Base-by-base conservation (phyloP, 352 stramenopile genomes). In the Phytophthora agathidicida region DNA sequence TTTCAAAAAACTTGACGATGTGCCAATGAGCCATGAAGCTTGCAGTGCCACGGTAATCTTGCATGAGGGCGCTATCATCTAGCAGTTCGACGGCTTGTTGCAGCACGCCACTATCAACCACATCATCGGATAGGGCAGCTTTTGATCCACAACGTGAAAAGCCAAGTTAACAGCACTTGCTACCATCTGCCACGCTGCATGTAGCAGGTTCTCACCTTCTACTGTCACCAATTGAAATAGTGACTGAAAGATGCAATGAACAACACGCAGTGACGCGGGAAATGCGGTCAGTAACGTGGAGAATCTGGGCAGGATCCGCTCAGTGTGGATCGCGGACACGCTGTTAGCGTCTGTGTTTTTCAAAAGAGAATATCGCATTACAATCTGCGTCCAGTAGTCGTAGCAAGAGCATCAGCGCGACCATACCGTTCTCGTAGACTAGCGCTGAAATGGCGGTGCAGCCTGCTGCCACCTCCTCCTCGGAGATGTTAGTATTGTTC, bases 1-100 rank as follows among this genome's bases (percentile, higher is more conserved):
- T 37, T 52, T 89, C 79, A 10, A 86, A 23, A 17, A 86, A 73
- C 59, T 85, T 86, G 61, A 75, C 42, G 10, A 71, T 60, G 31
- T 89, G 71, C 76, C 79, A 89, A n/a, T 81, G 61, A 26, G 68
- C 27, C 48, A 79, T 57, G 16, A 74, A 69, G 17, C 35, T 51
- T 22, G 61, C 49, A 3, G 26, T 20, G 1, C 53, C 60, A 7
- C 42, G 60, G 28, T 65, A 60, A 17, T 69, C 46, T 31, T 65
- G 45, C 53, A 69, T 55, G 26, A 62, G 19, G 1, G 20, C n/a
- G 4, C 24, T 68, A 32, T 20, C 61, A 19, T 79, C 65, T 10
- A 89, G 45, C 31, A 75, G 58, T 14, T 70, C 63, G 9, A 86
- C 46, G 3, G 64, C 33, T 35, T 68, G 70, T 20, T 78, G 62